A percentile compares a stretch with the other conserved stretches of the same genome.
These are phyloP conservation scores for Saccharomycopsis hybrid DNA, from an alignment of 1,139 yeast genomes.

Conservation along the genomic window DNA sequence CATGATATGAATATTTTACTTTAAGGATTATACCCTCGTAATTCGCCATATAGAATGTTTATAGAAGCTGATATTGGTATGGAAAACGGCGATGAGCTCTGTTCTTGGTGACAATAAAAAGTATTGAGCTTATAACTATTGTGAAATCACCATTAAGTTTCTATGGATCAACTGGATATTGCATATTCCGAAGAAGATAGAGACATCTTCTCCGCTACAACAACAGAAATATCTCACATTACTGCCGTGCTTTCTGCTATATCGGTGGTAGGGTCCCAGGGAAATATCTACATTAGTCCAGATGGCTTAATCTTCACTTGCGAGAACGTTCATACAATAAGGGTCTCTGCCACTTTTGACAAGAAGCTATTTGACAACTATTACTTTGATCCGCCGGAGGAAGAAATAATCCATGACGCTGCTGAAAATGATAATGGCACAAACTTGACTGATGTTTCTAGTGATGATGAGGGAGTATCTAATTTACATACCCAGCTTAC, in stretches of 20 bases:
- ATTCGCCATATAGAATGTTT: too few species aligned
- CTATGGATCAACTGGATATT: background rate
- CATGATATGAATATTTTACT: too few species aligned
- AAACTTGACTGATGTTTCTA: constrained; percentile 23
- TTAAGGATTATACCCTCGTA: too few species aligned
- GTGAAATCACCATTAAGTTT: too few species aligned
- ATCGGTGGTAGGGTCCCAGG: constrained; percentile 11
- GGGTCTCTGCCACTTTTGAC: constrained; percentile 22
- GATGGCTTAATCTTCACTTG: constrained; percentile 35
- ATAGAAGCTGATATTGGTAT: too few species aligned
- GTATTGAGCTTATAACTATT: too few species aligned
- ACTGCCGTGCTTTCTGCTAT: constrained; percentile 17
- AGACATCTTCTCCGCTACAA: constrained; percentile 13
- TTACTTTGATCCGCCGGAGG: constrained; percentile 3
- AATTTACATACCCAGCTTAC: background rate
- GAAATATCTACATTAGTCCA: constrained; percentile 11
- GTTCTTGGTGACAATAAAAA: too few species aligned
- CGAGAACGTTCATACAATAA: constrained; percentile 30
- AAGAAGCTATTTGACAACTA: constrained; percentile 12
- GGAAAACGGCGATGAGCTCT: too few species aligned
- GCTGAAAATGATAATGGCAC: constrained; percentile 19
- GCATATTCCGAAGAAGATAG: background rate
- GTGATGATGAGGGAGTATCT: constrained; percentile 22
- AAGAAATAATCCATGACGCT: background rate
- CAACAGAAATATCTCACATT: constrained; percentile 18